phyloP scores from a whole-genome alignment of 2,329 filamentous ascomycete species.

The Trichoderma sp. region DNA sequence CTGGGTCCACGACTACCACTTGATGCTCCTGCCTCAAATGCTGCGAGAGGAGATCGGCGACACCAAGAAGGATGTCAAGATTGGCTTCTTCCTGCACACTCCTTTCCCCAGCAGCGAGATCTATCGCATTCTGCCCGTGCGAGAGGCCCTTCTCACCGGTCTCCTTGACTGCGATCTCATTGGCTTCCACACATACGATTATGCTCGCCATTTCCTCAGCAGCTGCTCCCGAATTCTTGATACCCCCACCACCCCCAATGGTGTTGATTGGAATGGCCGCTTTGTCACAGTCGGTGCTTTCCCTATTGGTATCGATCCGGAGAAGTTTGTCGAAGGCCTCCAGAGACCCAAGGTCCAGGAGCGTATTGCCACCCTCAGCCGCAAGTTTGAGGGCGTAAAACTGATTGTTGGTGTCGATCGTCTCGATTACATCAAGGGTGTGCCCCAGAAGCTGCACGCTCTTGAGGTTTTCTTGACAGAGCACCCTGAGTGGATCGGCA shows the following conservation, averaged over 20 bases:
- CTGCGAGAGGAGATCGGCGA: conserved; percentile 82
- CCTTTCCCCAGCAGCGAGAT: conserved; percentile 97
- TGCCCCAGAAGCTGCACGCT: conserved; percentile 94
- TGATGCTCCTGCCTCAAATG: conserved; percentile 96
- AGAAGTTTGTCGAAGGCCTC: conserved; percentile 89
- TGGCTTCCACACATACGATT: conserved; percentile 98
- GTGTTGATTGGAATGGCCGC: conserved; percentile 84
- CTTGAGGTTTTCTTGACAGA: conserved; percentile 96
- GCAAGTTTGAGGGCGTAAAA: conserved; percentile 94
- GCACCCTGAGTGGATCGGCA: conserved; percentile 96
- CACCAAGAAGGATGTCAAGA: conserved; percentile 86
- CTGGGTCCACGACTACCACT: conserved; percentile 98
- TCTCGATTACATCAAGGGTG: conserved; percentile 97
- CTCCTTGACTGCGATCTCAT: conserved; percentile 92
- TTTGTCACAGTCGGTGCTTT: conserved; percentile 92
- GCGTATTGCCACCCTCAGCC: conserved; percentile 77
- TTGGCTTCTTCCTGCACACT: conserved; percentile 97
- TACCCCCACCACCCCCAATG: conserved; percentile 81
- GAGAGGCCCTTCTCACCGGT: conserved; percentile 82
- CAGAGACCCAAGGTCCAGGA: conserved; percentile 83
- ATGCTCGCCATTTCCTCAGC: conserved; percentile 95
- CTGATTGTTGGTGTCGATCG: conserved; percentile 96
- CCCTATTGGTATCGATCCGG: conserved; percentile 95
- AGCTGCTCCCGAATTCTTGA: conserved; percentile 90
- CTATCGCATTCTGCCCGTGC: conserved; percentile 89